phyloP scores from a whole-genome alignment of 2,329 filamentous ascomycete species.

The Aspergillus transmontanensis region DNA sequence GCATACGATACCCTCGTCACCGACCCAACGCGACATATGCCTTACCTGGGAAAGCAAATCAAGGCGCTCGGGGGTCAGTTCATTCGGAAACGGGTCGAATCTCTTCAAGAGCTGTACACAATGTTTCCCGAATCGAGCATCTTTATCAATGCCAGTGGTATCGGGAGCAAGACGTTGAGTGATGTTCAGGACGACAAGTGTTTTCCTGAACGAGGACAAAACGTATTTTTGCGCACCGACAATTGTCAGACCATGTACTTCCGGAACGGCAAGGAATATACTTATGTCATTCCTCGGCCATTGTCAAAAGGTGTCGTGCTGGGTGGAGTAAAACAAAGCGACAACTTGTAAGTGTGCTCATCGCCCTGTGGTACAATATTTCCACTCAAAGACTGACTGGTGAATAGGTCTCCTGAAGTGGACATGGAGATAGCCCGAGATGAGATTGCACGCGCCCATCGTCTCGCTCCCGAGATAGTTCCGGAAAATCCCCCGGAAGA shows the following conservation, averaged over 20 bases:
- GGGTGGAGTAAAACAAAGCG: constrained; percentile 39
- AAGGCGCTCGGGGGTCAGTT: constrained; percentile 35
- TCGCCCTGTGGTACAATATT: not conserved
- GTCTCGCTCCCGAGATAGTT: constrained; percentile 40
- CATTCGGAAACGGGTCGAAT: constrained; percentile 35
- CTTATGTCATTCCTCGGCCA: constrained; percentile 42
- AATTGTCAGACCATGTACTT: constrained; percentile 37
- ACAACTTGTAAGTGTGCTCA: constrained; percentile 29
- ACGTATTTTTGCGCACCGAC: constrained; percentile 38
- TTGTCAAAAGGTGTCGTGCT: constrained; percentile 36
- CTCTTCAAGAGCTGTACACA: constrained; percentile 35
- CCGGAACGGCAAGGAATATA: constrained; percentile 41
- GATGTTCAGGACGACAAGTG: constrained; percentile 40
- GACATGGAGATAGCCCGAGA: constrained; percentile 41
- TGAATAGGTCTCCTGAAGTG: constrained; percentile 34
- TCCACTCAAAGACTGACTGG: not conserved
- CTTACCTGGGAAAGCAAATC: constrained; percentile 35
- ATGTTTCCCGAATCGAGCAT: constrained; percentile 39
- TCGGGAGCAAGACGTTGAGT: constrained; percentile 36
- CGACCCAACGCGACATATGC: constrained; percentile 42
- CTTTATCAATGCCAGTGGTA: constrained; percentile 44
- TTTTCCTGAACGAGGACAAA: constrained; percentile 42
- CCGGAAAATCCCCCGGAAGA: constrained; percentile 33
- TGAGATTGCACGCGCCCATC: constrained; percentile 42
- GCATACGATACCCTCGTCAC: constrained; percentile 41